These are phyloP conservation scores for Venustampulla echinocandica DNA, from an alignment of 495 filamentous ascomycete species.

Conservation along the genomic window DNA sequence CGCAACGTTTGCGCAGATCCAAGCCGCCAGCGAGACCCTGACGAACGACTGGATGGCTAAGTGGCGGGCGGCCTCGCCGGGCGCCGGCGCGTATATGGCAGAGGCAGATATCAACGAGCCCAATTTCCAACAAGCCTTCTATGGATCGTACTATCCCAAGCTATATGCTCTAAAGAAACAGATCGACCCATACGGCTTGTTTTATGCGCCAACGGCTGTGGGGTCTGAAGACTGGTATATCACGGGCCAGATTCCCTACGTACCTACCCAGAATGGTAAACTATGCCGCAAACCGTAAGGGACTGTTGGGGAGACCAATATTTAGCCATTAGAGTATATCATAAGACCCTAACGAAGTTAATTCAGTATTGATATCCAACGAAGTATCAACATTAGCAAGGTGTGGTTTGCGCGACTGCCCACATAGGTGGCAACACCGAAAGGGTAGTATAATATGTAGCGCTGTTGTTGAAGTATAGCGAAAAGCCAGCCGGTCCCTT, in stretches of 20 bases:
- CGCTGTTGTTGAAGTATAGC: too few species aligned
- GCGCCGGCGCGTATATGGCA: slow-evolving; percentile 33
- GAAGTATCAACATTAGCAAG: too few species aligned
- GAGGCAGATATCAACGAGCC: slow-evolving; percentile 44
- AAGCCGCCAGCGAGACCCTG: slow-evolving; percentile 25
- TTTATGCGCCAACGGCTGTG: slow-evolving; percentile 53
- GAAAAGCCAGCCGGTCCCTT: too few species aligned
- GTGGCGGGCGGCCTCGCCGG: slow-evolving; percentile 30
- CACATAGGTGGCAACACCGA: too few species aligned
- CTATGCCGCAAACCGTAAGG: too few species aligned
- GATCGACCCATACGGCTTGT: slow-evolving; percentile 49
- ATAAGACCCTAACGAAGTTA: too few species aligned
- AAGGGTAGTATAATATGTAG: too few species aligned
- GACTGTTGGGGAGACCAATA: too few species aligned
- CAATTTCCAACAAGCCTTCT: slow-evolving; percentile 42
- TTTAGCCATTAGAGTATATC: too few species aligned
- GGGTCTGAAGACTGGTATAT: slow-evolving; percentile 50
- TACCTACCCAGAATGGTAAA: slow-evolving; percentile 12
- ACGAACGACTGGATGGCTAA: slow-evolving; percentile 30
- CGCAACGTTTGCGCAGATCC: slow-evolving; percentile 22
- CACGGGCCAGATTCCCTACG: slow-evolving; percentile 4
- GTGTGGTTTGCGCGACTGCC: too few species aligned
- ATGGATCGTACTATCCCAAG: slow-evolving; percentile 39
- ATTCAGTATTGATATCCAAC: too few species aligned
- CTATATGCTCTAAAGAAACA: slow-evolving; percentile 39